phyloP scores from a whole-genome alignment of 1,139 yeast genomes.

The Dujonia santamariae region DNA sequence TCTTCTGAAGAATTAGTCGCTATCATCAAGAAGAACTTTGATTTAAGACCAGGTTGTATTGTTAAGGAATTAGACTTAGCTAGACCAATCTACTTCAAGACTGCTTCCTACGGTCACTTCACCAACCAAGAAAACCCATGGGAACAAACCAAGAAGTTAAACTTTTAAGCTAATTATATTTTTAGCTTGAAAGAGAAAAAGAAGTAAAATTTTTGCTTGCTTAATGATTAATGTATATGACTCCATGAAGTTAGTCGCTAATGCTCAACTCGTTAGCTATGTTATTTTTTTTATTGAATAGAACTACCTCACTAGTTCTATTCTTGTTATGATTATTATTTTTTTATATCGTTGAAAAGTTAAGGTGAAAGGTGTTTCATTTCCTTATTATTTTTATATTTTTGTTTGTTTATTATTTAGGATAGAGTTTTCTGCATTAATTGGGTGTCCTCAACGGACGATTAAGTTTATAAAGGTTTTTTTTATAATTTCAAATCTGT shows the following conservation, averaged over 20 bases:
- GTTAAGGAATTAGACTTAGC: constrained; percentile 96
- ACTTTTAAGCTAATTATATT: constrained; percentile 44
- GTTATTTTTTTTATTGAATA: constrained; percentile 3
- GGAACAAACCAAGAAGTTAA: constrained; percentile 95
- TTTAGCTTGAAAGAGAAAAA: constrained; percentile 10
- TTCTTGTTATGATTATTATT: constrained; percentile 14
- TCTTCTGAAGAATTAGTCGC: constrained; percentile 85
- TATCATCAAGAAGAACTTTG: constrained; percentile 91
- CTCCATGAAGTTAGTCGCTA: constrained; percentile 27
- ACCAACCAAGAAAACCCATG: constrained; percentile 98
- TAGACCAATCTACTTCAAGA: constrained; percentile 97
- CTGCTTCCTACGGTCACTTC: constrained; percentile 99
- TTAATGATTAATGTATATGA: constrained; percentile 47
- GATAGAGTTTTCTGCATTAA: constrained; percentile 51
- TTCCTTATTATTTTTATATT: constrained; percentile 12
- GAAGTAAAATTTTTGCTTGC: constrained; percentile 15
- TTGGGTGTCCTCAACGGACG: constrained; percentile 56
- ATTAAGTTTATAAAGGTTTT: constrained; percentile 21
- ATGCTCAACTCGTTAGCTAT: constrained; percentile 55
- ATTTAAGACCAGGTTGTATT: constrained; percentile 98
- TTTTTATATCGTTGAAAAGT: constrained; percentile 4
- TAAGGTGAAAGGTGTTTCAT: constrained; percentile 3
- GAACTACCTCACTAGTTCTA: constrained; percentile 7
- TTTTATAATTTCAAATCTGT: neutral
- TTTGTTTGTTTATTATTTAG: constrained; percentile 19